Base-by-base conservation (phyloP, 352 stramenopile genomes). In the Globisporangium sylvaticum region DNA sequence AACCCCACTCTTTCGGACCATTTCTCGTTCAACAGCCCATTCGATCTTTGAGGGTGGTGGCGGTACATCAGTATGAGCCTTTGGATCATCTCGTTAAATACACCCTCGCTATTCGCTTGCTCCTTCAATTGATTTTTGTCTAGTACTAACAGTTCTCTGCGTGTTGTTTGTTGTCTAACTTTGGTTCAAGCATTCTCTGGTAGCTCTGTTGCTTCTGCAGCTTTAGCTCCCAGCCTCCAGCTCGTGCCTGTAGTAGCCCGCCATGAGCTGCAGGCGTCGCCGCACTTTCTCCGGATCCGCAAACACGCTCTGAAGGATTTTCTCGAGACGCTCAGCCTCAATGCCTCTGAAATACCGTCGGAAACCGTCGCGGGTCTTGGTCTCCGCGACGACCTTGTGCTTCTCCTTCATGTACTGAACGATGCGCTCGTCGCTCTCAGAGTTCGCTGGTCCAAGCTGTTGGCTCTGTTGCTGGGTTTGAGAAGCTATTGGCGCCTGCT, bases 351-450 rank as follows among this genome's bases (percentile, higher is more conserved):
- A 91, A 66, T 79, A 93, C 4, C 73, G 62, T 15, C 85, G 81
- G 52, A 93, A 93, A 8, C 83, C 81, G 12, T 93, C 83, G 25
- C 83, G 83, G 0, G 81, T 91, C 76, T 93, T 93, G 63, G 79
- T 84, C 42, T 89, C 80, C 0, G 64, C 58, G 1, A 81, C 70
- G 32, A 42, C 56, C 22, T 63, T 64, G 67, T 83, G 73, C 57
- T 85, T 88, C 27, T 78, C 74, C 64, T 72, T 81, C 64, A 93
- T 71, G 50, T 76, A 70, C 58, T 82, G 73, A 18, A 90, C 67
- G 27, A 87, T 73, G n/a, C 75, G 69, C 34, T 78, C 72, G 64
- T 89, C 81, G 15, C 65, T 75, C 27, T 77, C 70, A 29, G 71
- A 59, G 53, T 82, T 88, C 7, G 74, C 79, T n/a, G 79, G 72